phyloP scores from a whole-genome alignment of 2,329 filamentous ascomycete genomes.

The Drechslerella stenobrocha region DNA sequence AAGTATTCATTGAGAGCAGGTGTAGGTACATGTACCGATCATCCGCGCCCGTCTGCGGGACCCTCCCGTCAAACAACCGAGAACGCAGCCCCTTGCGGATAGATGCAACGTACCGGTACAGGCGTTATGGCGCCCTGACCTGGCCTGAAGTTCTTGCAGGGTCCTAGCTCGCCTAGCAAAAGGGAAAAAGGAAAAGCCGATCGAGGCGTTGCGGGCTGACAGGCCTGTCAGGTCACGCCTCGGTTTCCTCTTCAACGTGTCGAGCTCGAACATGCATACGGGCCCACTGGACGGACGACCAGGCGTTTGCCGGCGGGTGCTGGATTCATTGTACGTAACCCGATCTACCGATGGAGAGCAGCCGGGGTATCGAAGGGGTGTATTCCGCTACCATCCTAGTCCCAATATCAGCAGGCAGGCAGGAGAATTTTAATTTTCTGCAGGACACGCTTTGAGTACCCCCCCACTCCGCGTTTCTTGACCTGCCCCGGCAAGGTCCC shows the following conservation, averaged over 20 bases:
- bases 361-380: too few species aligned
- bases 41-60: neutral
- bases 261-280: constrained; percentile 1
- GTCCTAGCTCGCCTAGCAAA: neutral
- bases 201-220: neutral
- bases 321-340: constrained; percentile 5
- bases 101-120: constrained; percentile 1
- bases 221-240: constrained; percentile 6
- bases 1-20: too few species aligned
- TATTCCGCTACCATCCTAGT: too few species aligned
- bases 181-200: constrained; percentile 7
- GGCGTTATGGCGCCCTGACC: neutral
- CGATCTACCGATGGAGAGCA: neutral
- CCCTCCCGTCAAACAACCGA: neutral
- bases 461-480: too few species aligned
- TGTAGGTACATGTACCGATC: neutral
- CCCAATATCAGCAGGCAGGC: neutral
- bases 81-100: neutral
- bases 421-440: neutral
- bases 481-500: too few species aligned
- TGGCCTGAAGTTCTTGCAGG: neutral
- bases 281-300: neutral
- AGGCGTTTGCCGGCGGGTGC: neutral
- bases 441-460: too few species aligned
- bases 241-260: constrained; percentile 2